Conservation (phyloP, 169 alveolate species). For the Babesia ovis region DNA sequence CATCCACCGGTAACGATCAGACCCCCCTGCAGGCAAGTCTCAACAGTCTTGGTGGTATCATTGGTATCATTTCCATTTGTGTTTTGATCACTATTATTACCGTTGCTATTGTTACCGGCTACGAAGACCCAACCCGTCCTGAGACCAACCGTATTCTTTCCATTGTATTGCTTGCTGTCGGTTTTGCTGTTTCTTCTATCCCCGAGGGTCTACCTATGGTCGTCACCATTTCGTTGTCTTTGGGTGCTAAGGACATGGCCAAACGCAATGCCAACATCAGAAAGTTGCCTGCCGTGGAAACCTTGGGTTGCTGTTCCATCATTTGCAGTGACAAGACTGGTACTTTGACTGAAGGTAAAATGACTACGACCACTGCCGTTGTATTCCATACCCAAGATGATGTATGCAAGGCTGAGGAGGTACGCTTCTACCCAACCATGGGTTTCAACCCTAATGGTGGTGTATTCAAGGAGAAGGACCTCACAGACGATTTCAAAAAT, state of each 20-base stretch:
- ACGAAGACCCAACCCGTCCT: constrained; percentile 86
- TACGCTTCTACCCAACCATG: constrained; percentile 84
- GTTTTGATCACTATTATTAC: constrained; percentile 77
- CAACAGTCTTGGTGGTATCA: constrained; percentile 84
- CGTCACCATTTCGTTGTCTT: constrained; percentile 93
- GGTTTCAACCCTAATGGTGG: constrained; percentile 90
- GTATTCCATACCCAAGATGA: constrained; percentile 76
- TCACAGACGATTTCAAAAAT: constrained; percentile 63
- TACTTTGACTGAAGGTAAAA: constrained; percentile 93
- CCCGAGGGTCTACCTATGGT: constrained; percentile 99
- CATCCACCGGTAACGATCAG: constrained; percentile 70
- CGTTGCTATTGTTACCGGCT: constrained; percentile 80
- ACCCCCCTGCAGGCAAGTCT: constrained; percentile 85
- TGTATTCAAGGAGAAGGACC: constrained; percentile 72
- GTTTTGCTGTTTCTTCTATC: constrained; percentile 88
- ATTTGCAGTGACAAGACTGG: constrained; percentile 98
- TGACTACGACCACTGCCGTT: constrained; percentile 87
- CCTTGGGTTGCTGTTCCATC: constrained; percentile 96
- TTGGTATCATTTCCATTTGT: constrained; percentile 77
- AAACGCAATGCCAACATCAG: constrained; percentile 89
- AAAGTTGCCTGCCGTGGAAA: constrained; percentile 95
- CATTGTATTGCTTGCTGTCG: constrained; percentile 94
- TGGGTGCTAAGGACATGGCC: constrained; percentile 94
- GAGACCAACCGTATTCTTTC: constrained; percentile 79
- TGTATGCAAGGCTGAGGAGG: constrained; percentile 49